A percentile compares a stretch with the other conserved stretches of the same genome.
Conservation (phyloP, 202 grass and related monocot species). For the Dendrocalamus latiflorus region DNA sequence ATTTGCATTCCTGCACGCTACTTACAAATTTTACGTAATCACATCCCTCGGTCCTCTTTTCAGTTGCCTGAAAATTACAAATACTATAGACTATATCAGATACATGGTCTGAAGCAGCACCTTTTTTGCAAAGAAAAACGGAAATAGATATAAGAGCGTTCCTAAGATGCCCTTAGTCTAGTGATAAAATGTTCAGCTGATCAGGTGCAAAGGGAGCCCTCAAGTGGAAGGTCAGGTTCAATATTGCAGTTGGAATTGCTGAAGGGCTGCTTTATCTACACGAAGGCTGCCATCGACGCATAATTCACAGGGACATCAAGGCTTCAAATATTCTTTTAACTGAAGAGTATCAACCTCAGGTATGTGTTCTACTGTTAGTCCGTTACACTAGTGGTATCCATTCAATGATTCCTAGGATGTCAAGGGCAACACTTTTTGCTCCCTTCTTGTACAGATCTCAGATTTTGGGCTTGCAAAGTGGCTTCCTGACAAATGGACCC, state of each 20-base stretch:
- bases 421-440: constrained; percentile 10
- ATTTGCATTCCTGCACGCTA: constrained; percentile 8
- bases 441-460: constrained; percentile 59
- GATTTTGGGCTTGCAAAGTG: constrained; percentile 99
- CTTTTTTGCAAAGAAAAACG: constrained; percentile 10
- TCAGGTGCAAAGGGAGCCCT: constrained; percentile 81
- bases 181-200: constrained; percentile 44
- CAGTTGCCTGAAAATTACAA: background rate
- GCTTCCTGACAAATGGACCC: constrained; percentile 83
- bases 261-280: constrained; percentile 94
- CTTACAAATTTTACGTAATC: background rate
- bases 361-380: constrained; percentile 6
- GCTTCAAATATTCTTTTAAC: constrained; percentile 98
- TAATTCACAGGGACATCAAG: constrained; percentile 99
- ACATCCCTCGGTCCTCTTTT: background rate
- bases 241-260: constrained; percentile 77
- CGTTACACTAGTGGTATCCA: background rate
- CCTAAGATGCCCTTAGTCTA: constrained; percentile 18
- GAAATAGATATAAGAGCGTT: constrained; percentile 13
- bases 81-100: background rate
- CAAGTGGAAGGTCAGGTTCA: constrained; percentile 78
- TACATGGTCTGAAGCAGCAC: background rate
- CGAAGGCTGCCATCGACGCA: constrained; percentile 87
- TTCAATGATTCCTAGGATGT: background rate
- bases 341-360: constrained; percentile 90